Percentiles rank a stretch among this genome's conserved stretches.
These are phyloP conservation scores for Inga oerstediana DNA, from an alignment of 306 rosid species.

Conservation along the genomic window DNA sequence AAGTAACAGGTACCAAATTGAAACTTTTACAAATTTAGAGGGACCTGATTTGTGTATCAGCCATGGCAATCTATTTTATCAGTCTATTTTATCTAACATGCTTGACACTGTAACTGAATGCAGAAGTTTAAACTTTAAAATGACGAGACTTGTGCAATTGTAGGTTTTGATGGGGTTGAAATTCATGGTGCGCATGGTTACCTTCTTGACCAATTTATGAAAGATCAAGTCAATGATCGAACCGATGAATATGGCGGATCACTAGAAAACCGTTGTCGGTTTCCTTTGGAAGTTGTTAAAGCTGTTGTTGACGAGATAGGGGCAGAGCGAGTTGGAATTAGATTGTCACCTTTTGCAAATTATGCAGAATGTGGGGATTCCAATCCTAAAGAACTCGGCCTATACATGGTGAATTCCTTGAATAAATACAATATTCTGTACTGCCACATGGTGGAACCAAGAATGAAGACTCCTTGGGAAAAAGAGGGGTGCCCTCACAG, in stretches of 20 bases:
- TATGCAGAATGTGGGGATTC: not conserved
- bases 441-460: not conserved
- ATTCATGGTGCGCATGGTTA: slow-evolving; percentile 4
- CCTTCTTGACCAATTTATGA: not conserved
- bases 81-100: not conserved
- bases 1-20: not conserved
- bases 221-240: not conserved
- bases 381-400: not conserved
- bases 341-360: not conserved
- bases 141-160: not conserved
- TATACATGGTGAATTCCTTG: not conserved
- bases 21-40: not conserved
- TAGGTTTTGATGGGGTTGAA: not conserved
- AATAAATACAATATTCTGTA: not conserved
- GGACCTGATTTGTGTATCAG: not conserved
- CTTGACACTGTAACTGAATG: not conserved
- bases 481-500: not conserved
- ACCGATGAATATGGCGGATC: not conserved
- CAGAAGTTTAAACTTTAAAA: not conserved
- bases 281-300: not conserved
- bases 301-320: not conserved
- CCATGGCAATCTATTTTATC: not conserved
- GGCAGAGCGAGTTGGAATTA: not conserved
- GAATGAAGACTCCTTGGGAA: not conserved
- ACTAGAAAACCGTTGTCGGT: not conserved